These are phyloP conservation scores for Mycena floridula DNA, from an alignment of 768 basidiomycete genomes.

Conservation along the genomic window DNA sequence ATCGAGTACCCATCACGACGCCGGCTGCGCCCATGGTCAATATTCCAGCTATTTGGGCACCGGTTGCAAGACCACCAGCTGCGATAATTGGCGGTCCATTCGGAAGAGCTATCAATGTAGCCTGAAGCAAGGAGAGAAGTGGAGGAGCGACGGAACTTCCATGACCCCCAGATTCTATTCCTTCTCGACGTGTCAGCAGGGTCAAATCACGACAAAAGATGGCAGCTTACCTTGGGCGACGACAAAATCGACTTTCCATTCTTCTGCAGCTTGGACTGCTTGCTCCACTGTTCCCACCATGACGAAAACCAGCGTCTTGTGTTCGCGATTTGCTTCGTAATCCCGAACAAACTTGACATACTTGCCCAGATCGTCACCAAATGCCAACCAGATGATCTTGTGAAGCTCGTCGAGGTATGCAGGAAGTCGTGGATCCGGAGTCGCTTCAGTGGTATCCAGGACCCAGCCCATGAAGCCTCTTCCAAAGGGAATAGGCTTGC, in stretches of 20 bases:
- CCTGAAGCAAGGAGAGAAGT: slow-evolving; percentile 28
- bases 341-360: slow-evolving; percentile 28
- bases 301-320: slow-evolving; percentile 27
- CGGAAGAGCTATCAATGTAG: slow-evolving; percentile 24
- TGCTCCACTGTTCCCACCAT: slow-evolving; percentile 27
- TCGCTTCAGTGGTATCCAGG: slow-evolving; percentile 20
- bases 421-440: slow-evolving; percentile 3
- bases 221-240: slow-evolving; percentile 39
- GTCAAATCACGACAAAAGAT: no score
- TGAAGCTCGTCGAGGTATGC: slow-evolving; percentile 11
- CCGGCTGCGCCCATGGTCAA: slow-evolving; percentile 40
- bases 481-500: slow-evolving; percentile 25
- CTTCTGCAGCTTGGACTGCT: slow-evolving; percentile 23
- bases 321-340: slow-evolving; percentile 15
- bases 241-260: slow-evolving; percentile 31
- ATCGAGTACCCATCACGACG: slow-evolving; percentile 41
- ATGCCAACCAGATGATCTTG: slow-evolving; percentile 32
- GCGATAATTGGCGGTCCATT: slow-evolving; percentile 31
- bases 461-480: slow-evolving; percentile 33
- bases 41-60: slow-evolving; percentile 33
- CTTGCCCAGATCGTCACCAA: slow-evolving; percentile 24
- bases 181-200: slow-evolving; percentile 17
- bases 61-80: slow-evolving; percentile 43
- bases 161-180: slow-evolving; percentile 46
- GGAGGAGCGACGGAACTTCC: slow-evolving; percentile 32